Evolutionary conservation across 305 asterid species (phyloP), one percentile per base, ranked within the genome.

Genomic region (Solanum hybrid): DNA sequence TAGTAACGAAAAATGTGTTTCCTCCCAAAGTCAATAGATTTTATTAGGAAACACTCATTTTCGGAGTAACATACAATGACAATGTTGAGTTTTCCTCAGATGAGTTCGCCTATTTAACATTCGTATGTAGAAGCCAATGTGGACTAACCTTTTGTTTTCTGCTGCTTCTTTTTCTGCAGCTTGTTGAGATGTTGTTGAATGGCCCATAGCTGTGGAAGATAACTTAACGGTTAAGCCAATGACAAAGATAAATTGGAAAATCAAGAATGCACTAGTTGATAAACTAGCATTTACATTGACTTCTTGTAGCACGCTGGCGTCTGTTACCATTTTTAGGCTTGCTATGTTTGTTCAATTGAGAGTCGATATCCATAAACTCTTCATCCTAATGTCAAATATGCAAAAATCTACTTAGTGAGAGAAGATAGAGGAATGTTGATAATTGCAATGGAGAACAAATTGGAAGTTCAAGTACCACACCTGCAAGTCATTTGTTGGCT

Each of bases 191-290:
- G 91, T 9, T 31, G 91, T 39, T 14, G 96, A 94, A 88, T 93
- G 92, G 87, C 98, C 97, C 90, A 94, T 90, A 82, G 99, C 99
- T 97, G 95, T 97, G 95, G 94, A 90, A 65, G 17, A 22, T 33
- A 34, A 29, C n/a, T 24, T 70, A 34, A 34, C 31, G 10, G 33
- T 70, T 61, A 89, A n/a, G 65, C 87, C 70, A 61, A 26, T 14
- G 8, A 13, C 22, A 73, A 24, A 24, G 20, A 79, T 37, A 31
- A 14, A 41, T 9, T 26, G 13, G 77, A 70, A 77, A 41, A 77
- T 20, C 80, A 79, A 39, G 31, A 83, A 39, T 26, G 77, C 13
- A 89, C 70, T 75, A 61, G 38, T 27, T 79, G 91, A 72, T 57
- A 57, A 39, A 79, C 33, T 45, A 90, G 90, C 36, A 89, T 86